Conservation (phyloP, 306 rosid genomes). For the Lathyrus oleraceus region DNA sequence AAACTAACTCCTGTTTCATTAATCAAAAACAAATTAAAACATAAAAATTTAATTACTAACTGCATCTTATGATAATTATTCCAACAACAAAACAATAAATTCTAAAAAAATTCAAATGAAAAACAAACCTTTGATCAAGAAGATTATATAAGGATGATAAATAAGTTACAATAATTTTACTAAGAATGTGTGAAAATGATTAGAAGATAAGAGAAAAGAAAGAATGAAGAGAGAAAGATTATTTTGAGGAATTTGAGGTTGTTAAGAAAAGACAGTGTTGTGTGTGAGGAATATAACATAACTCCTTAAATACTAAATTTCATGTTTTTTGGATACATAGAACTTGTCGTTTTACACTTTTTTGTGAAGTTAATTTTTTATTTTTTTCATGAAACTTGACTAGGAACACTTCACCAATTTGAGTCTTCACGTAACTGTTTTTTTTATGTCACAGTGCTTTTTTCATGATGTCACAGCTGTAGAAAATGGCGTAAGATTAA, state of each 20-base stretch:
- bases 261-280: conserved; percentile 40
- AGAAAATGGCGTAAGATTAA: background rate
- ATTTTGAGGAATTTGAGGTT: conserved; percentile 31
- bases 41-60: background rate
- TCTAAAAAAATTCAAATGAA: background rate
- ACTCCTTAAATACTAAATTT: conserved; percentile 49
- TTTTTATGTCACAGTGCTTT: conserved; percentile 13
- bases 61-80: background rate
- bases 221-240: conserved; percentile 23
- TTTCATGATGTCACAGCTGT: background rate
- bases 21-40: background rate
- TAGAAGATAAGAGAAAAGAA: conserved; percentile 1
- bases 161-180: conserved; percentile 7
- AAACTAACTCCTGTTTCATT: conserved; percentile 25
- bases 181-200: conserved; percentile 28
- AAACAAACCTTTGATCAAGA: conserved; percentile 15
- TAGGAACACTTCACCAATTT: conserved; percentile 52
- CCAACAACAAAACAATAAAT: conserved; percentile 20
- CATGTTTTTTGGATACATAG: conserved; percentile 40
- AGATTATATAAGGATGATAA: background rate
- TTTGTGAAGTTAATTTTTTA: conserved; percentile 10
- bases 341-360: conserved; percentile 47
- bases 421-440: conserved; percentile 46
- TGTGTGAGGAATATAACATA: conserved; percentile 33
- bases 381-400: conserved; percentile 41